A percentile compares a stretch with the other conserved stretches of the same genome.
These are phyloP conservation scores for Syzygium aqueum DNA, from an alignment of 345 rosid species.

Conservation along the genomic window DNA sequence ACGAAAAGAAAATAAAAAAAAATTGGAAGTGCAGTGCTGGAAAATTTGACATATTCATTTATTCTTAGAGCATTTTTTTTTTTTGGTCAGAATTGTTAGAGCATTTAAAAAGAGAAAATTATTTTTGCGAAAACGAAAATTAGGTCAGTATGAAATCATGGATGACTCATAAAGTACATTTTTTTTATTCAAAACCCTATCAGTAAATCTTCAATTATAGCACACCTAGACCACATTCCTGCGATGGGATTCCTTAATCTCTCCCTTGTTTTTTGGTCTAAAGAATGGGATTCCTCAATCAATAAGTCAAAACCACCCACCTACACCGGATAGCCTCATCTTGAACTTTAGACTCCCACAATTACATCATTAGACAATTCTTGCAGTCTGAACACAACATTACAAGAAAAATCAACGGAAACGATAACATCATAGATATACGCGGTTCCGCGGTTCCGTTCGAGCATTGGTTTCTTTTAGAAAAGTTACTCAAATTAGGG, in stretches of 20 bases:
- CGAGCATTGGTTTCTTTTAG: neutral
- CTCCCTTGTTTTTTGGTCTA: too few species aligned
- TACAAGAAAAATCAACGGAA: neutral
- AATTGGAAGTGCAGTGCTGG: neutral
- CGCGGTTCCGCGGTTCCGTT: neutral
- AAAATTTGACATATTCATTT: neutral
- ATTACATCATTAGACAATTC: neutral
- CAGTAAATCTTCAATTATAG: too few species aligned
- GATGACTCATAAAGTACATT: neutral
- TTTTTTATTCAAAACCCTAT: too few species aligned
- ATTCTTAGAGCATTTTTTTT: neutral
- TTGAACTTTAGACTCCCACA: neutral
- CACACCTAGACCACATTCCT: neutral
- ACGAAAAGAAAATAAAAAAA: neutral
- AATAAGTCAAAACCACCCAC: neutral
- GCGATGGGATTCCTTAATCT: neutral
- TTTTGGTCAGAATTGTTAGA: too few species aligned
- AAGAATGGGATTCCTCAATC: neutral
- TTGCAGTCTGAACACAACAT: neutral
- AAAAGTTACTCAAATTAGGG: too few species aligned
- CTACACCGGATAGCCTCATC: neutral
- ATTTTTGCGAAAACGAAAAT: neutral
- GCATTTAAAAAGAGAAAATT: neutral
- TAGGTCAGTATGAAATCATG: neutral
- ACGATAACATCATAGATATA: neutral